Conservation (phyloP, 2,329 filamentous ascomycete species). For the Meredithiella fracta region DNA sequence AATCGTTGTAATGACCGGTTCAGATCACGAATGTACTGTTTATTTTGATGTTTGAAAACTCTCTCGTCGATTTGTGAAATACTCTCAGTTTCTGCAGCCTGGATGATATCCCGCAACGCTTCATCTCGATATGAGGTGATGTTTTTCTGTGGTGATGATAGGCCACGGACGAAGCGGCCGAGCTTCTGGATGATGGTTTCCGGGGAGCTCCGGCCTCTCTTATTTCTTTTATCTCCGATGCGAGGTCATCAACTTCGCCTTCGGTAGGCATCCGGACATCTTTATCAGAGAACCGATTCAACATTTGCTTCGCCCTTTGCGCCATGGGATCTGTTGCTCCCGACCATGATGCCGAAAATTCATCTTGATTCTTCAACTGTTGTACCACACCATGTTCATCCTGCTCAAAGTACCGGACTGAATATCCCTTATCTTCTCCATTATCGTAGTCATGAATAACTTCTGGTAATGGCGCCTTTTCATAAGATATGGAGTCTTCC, state of each 20-base stretch:
- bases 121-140: not conserved
- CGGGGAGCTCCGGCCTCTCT: constrained; percentile 6
- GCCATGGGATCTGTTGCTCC: constrained; percentile 18
- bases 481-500: constrained; percentile 7
- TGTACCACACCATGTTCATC: constrained; percentile 20
- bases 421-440: constrained; percentile 7
- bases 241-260: constrained; percentile 18
- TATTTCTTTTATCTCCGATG: constrained; percentile 10
- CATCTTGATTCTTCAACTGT: constrained; percentile 25
- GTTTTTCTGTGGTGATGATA: constrained; percentile 7
- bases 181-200: constrained; percentile 12
- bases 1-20: constrained; percentile 13
- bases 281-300: constrained; percentile 12
- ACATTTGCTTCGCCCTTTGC: constrained; percentile 6
- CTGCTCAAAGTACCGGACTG: constrained; percentile 28
- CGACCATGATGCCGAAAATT: constrained; percentile 26
- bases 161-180: constrained; percentile 10
- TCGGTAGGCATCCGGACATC: constrained; percentile 15
- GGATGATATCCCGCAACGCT: constrained; percentile 4
- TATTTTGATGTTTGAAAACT: not conserved
- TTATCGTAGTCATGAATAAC: constrained; percentile 14
- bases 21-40: constrained; percentile 5
- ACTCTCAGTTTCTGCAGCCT: constrained; percentile 10
- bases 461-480: constrained; percentile 11
- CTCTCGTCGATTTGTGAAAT: not conserved